These are phyloP conservation scores for Plectosphaerella sp. DNA, from an alignment of 2,329 filamentous ascomycete genomes.

Conservation along the genomic window DNA sequence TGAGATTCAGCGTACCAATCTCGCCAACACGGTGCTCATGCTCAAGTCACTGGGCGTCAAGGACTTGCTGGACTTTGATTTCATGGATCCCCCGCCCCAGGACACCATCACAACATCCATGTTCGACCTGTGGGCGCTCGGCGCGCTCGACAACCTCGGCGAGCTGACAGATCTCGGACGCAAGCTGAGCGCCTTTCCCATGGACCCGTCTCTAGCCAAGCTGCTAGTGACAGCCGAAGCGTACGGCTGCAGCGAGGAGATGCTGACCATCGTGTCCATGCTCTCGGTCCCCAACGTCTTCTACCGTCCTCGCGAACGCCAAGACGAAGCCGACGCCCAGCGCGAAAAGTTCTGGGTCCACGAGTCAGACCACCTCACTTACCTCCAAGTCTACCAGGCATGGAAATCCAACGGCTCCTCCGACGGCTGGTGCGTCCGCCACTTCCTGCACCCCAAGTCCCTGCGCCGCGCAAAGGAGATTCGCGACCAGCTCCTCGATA, in stretches of 20 bases:
- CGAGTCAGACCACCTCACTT: constrained; percentile 93
- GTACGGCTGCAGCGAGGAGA: constrained; percentile 93
- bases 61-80: constrained; percentile 93
- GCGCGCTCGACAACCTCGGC: constrained; percentile 88
- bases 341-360: constrained; percentile 98
- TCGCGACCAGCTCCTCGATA: constrained; percentile 86
- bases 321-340: constrained; percentile 92
- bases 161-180: constrained; percentile 82
- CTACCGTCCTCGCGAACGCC: constrained; percentile 92
- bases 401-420: constrained; percentile 89
- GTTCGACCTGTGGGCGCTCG: constrained; percentile 95
- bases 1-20: constrained; percentile 94
- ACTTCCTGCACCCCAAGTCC: constrained; percentile 95
- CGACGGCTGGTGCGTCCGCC: constrained; percentile 87
- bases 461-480: constrained; percentile 90
- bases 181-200: constrained; percentile 96
- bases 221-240: constrained; percentile 86
- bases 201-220: constrained; percentile 95
- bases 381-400: constrained; percentile 91
- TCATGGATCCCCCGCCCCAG: constrained; percentile 97
- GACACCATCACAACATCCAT: constrained; percentile 96
- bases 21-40: constrained; percentile 90
- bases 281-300: constrained; percentile 94
- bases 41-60: constrained; percentile 93
- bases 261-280: constrained; percentile 98